Conservation (phyloP, 176 grass and related monocot species). For the Oryza brachyantha region DNA sequence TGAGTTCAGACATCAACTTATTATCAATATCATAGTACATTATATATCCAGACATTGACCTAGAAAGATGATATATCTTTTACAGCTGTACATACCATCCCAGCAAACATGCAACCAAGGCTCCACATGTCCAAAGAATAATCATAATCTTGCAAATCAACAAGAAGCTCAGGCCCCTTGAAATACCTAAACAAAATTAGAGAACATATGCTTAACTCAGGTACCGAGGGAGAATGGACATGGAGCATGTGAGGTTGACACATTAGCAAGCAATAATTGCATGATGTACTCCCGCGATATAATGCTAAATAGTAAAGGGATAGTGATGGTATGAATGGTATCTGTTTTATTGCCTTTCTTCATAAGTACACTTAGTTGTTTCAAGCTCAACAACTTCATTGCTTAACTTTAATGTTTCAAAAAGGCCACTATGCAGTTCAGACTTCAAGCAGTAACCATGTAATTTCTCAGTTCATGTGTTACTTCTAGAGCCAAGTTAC, state of each 20-base stretch:
- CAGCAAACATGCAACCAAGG: constrained; percentile 98
- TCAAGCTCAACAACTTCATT: background rate
- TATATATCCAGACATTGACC: constrained; percentile 4
- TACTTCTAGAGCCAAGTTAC: constrained; percentile 6
- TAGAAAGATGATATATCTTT: background rate
- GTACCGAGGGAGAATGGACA: constrained; percentile 11
- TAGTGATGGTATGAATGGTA: background rate
- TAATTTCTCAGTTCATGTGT: background rate
- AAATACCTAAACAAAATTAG: constrained; percentile 58
- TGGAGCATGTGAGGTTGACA: background rate
- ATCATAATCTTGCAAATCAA: constrained; percentile 96
- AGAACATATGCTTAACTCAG: constrained; percentile 13
- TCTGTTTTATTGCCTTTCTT: background rate
- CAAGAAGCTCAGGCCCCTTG: constrained; percentile 91
- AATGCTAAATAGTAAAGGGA: background rate
- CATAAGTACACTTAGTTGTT: background rate
- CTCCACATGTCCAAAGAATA: constrained; percentile 97
- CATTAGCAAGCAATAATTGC: constrained; percentile 1
- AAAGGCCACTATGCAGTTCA: constrained; percentile 18
- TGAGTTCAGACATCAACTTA: constrained; percentile 9
- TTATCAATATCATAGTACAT: constrained; percentile 3
- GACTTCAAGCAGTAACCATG: constrained; percentile 4
- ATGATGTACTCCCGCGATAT: background rate
- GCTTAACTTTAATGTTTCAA: background rate
- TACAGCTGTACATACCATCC: constrained; percentile 67